A percentile compares a stretch with the other conserved stretches of the same genome.
Evolutionary conservation across 2,329 filamentous ascomycete genomes (phyloP).

Genomic region (Trichothecium sympodiale): DNA sequence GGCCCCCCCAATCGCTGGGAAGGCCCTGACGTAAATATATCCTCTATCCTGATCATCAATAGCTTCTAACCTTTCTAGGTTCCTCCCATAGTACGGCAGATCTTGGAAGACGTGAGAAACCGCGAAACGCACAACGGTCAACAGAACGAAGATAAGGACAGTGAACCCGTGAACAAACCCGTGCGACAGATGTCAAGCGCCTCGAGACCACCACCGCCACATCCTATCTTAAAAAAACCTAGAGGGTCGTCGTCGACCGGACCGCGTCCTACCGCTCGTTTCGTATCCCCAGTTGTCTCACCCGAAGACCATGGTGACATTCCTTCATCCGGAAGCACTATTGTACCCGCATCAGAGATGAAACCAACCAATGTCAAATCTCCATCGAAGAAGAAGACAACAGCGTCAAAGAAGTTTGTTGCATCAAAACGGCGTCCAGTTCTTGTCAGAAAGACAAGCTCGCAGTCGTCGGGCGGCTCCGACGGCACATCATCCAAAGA

Average conservation of each 20-base stretch:
- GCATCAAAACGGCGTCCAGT: constrained; percentile 34
- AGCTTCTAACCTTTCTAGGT: constrained; percentile 10
- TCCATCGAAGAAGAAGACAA: constrained; percentile 17
- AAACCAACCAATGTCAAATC: constrained; percentile 12
- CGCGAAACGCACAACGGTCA: constrained; percentile 6
- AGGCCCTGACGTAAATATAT: constrained; percentile 30
- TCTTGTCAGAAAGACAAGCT: constrained; percentile 34
- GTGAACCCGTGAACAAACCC: no score
- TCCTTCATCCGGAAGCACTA: constrained; percentile 30
- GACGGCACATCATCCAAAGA: constrained; percentile 21
- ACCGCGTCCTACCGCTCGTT: constrained; percentile 49
- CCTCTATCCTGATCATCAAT: background rate
- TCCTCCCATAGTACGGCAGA: constrained; percentile 16
- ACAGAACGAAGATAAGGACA: background rate
- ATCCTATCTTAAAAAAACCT: constrained; percentile 50
- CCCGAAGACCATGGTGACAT: constrained; percentile 24
- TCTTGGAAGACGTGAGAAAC: constrained; percentile 12
- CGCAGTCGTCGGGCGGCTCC: constrained; percentile 29
- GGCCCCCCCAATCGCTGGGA: constrained; percentile 44
- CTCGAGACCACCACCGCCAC: constrained; percentile 34
- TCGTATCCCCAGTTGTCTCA: constrained; percentile 42
- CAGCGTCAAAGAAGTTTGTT: constrained; percentile 27
- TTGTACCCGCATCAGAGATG: constrained; percentile 18
- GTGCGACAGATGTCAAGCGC: constrained; percentile 18
- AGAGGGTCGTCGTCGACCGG: constrained; percentile 41